A percentile compares a stretch with the other conserved stretches of the same genome.
Evolutionary conservation across 352 stramenopile genomes (phyloP).

Genomic region (Pythium myriotylum): DNA sequence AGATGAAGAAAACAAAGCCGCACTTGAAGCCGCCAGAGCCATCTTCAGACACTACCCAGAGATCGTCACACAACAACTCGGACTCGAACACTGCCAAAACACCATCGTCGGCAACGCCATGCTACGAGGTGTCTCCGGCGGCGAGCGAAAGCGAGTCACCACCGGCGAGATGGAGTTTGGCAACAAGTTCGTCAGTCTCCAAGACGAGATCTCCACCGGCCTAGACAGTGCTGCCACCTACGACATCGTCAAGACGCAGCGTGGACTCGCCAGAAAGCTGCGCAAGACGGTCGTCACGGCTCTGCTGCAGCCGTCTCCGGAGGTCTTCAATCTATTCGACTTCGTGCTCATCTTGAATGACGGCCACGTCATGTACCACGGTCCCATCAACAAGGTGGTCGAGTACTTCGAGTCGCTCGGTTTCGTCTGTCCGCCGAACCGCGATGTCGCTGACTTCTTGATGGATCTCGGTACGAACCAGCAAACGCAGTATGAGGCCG

Average conservation of each 20-base stretch:
- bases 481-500: slow-evolving; percentile 17
- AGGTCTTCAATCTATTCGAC: slow-evolving; percentile 41
- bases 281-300: slow-evolving; percentile 46
- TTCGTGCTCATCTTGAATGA: slow-evolving; percentile 47
- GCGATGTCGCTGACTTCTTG: slow-evolving; percentile 35
- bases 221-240: slow-evolving; percentile 90
- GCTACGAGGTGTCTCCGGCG: slow-evolving; percentile 55
- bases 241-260: slow-evolving; percentile 80
- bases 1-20: slow-evolving; percentile 30
- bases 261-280: slow-evolving; percentile 33
- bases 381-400: slow-evolving; percentile 30
- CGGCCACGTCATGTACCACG: slow-evolving; percentile 48
- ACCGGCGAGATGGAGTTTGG: slow-evolving; percentile 81
- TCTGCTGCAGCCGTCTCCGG: slow-evolving; percentile 30
- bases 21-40: slow-evolving; percentile 15
- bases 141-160: slow-evolving; percentile 71
- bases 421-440: slow-evolving; percentile 29
- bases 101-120: slow-evolving; percentile 67
- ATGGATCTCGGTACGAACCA: slow-evolving; percentile 30
- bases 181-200: slow-evolving; percentile 62
- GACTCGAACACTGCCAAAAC: slow-evolving; percentile 42
- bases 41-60: slow-evolving; percentile 33
- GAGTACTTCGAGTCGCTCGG: slow-evolving; percentile 40
- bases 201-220: slow-evolving; percentile 92
- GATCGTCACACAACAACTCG: slow-evolving; percentile 38